Base-by-base conservation (phyloP, 2,329 filamentous ascomycete species). In the Fusarium sp. region DNA sequence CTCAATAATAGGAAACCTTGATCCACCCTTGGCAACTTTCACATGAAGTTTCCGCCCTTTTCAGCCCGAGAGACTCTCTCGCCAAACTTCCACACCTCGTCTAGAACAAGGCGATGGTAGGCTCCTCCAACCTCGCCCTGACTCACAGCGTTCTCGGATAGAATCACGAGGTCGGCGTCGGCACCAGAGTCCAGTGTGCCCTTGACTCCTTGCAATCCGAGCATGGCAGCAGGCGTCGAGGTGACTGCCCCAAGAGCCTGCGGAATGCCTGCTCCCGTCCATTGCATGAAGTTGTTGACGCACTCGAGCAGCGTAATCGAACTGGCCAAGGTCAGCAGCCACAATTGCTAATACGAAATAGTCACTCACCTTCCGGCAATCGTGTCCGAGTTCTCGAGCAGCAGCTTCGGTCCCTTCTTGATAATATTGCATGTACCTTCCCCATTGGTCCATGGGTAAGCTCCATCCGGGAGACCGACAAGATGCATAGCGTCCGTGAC, bases 401-500 rank as follows among this genome's bases (percentile, higher is more conserved):
- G 91, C 38, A 98, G 84, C 65, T 92, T 88, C 0, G 91, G 86
- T 1, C 95, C 95, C 60, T 89, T 90, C 84, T 96, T 96, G 69
- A 93, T 83, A 73, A 93, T 91, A 38, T 84, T 86, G 73, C 88
- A 88, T 54, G 86, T 86, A 29, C 84, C 83, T 65, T 89, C 88
- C 8, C 90, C 90, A 77, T 98, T 97, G 6, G 91, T 95, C 94
- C 95, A 97, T 71, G 92, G 90, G 80, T 98, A 97, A 3, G 90
- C 88, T 4, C 95, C 95, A 78, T 98, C 95, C 0, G 93, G 93
- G 63, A 97, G 86, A 1, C 95, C 95, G 22, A 94, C 92, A 18
- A 97, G 88, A 75, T 94, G 92, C 94, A 97, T 97, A 6, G 95
- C 95, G 82, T 98, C 95, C 0, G 95, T 98, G 52, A 98, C 95